These are phyloP conservation scores for Clarireedia monteithiana DNA, from an alignment of 2,329 filamentous ascomycete species.

Conservation along the genomic window DNA sequence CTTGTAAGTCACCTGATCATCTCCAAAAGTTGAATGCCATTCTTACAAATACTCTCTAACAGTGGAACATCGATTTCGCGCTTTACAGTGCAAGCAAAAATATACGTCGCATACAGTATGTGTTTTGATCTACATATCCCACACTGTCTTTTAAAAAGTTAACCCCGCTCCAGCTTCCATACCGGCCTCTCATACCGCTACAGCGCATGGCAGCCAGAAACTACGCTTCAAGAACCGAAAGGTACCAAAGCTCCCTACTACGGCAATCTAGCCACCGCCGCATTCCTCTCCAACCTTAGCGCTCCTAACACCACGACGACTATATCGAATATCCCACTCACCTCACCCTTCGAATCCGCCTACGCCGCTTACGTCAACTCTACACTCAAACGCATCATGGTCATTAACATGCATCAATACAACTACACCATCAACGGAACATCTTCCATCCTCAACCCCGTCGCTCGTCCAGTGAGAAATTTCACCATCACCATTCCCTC, in stretches of 20 bases:
- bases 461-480: conserved; percentile 27
- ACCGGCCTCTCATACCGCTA: conserved; percentile 57
- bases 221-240: conserved; percentile 39
- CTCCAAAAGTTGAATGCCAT: no score
- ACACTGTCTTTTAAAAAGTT: not conserved
- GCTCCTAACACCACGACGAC: conserved; percentile 28
- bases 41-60: no score
- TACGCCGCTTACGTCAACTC: conserved; percentile 47
- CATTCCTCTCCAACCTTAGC: conserved; percentile 41
- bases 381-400: conserved; percentile 39
- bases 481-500: conserved; percentile 37
- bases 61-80: conserved; percentile 55
- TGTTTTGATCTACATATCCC: not conserved
- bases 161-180: conserved; percentile 40
- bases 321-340: conserved; percentile 41
- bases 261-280: conserved; percentile 50
- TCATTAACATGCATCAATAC: conserved; percentile 52
- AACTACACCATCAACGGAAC: conserved; percentile 47
- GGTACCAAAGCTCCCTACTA: conserved; percentile 60
- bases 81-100: conserved; percentile 48
- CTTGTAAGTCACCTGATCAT: conserved; percentile 28
- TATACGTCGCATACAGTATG: conserved; percentile 44
- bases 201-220: conserved; percentile 51
- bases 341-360: conserved; percentile 35
- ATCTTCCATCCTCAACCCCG: conserved; percentile 20